Conservation (phyloP, 768 basidiomycete species). For the Suillus sp. region DNA sequence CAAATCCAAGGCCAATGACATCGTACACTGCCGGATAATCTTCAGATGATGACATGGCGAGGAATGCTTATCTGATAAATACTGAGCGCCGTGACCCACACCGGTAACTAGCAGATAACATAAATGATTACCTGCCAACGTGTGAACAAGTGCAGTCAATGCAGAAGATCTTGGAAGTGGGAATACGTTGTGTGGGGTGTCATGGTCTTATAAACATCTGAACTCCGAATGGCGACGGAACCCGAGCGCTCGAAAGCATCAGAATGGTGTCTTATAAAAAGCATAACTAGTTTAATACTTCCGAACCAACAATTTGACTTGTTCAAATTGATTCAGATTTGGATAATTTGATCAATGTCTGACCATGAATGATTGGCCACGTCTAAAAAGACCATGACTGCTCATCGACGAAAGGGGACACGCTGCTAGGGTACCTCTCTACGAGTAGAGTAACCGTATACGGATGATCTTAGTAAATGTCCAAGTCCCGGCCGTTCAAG, state of each 20-base stretch:
- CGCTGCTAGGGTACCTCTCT: too few relatives aligned
- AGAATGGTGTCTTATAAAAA: too few relatives aligned
- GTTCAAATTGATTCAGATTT: too few relatives aligned
- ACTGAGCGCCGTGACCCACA: background rate
- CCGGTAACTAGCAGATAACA: background rate
- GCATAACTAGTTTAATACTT: too few relatives aligned
- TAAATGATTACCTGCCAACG: background rate
- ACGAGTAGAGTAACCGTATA: too few relatives aligned
- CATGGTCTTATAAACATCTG: background rate
- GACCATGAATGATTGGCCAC: too few relatives aligned
- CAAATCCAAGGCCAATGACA: conserved; percentile 53
- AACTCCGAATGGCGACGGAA: background rate
- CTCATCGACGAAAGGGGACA: too few relatives aligned
- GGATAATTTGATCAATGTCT: too few relatives aligned
- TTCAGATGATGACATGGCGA: background rate
- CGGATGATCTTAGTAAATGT: too few relatives aligned
- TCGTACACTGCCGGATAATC: conserved; percentile 35
- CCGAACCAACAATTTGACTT: too few relatives aligned
- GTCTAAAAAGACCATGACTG: too few relatives aligned
- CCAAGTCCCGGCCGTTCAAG: too few relatives aligned
- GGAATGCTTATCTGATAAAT: background rate
- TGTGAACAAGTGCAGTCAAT: background rate
- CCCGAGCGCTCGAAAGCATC: background rate
- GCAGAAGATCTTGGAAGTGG: background rate
- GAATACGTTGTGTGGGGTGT: background rate